A percentile compares a stretch with the other conserved stretches of the same genome.
These are phyloP conservation scores for Onygena corvina DNA, from an alignment of 2,329 filamentous ascomycete genomes.

Conservation along the genomic window DNA sequence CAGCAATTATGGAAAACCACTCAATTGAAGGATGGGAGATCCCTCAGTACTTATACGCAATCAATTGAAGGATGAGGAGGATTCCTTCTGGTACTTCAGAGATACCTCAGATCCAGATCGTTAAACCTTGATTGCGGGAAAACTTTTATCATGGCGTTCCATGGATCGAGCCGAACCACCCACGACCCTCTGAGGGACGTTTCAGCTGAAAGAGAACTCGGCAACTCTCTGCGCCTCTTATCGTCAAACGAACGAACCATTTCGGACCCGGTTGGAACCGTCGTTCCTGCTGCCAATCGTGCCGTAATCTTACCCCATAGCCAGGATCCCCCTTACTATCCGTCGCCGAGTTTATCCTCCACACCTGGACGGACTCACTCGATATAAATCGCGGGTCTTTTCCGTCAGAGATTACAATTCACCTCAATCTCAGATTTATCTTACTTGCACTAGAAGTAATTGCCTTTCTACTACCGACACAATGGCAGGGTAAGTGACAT, in stretches of 20 bases:
- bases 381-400: neutral
- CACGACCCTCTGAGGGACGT: neutral
- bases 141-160: neutral
- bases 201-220: neutral
- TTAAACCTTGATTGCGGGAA: neutral
- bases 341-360: slow-evolving; percentile 1
- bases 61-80: neutral
- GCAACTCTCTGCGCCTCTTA: neutral
- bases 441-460: neutral
- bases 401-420: neutral
- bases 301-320: neutral
- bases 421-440: too few relatives aligned
- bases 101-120: neutral
- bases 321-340: slow-evolving; percentile 1
- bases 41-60: too few relatives aligned
- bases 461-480: neutral
- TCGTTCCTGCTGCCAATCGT: neutral
- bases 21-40: too few relatives aligned
- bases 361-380: neutral
- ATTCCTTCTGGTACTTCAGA: neutral
- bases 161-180: neutral
- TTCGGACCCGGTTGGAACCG: neutral
- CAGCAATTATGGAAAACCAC: too few relatives aligned
- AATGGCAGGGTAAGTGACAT: slow-evolving; percentile 13
- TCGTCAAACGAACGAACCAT: neutral